Evolutionary conservation across 331 rosid species (phyloP).

Genomic region (Dryas integrifolia): DNA sequence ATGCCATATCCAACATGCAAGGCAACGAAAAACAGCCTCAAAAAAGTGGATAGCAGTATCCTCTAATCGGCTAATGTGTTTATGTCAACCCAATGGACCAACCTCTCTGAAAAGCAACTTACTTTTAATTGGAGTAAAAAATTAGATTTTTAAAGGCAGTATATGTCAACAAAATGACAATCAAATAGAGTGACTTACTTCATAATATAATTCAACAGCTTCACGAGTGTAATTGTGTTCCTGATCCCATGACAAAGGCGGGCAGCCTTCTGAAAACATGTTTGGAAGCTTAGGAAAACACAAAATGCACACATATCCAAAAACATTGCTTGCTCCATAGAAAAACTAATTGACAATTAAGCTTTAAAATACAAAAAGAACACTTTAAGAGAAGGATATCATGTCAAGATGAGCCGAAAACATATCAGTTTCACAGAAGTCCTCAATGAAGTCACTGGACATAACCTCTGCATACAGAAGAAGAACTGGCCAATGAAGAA

Average conservation of each 20-base stretch:
- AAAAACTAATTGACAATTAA: slow-evolving; percentile 12
- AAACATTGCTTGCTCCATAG: slow-evolving; percentile 7
- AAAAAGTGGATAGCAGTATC: not conserved
- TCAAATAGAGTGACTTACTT: slow-evolving; percentile 42
- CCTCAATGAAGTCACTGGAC: slow-evolving; percentile 95
- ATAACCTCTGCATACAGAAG: slow-evolving; percentile 91
- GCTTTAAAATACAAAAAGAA: not conserved
- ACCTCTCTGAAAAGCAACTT: not conserved
- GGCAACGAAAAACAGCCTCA: not conserved
- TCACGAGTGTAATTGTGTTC: slow-evolving; percentile 64
- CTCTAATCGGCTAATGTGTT: not conserved
- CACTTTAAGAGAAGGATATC: slow-evolving; percentile 67
- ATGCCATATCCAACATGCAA: not conserved
- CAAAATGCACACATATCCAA: slow-evolving; percentile 4
- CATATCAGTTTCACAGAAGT: slow-evolving; percentile 92
- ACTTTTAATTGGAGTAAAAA: not conserved
- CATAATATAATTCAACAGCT: slow-evolving; percentile 69
- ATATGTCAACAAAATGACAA: slow-evolving; percentile 8
- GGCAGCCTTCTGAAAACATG: slow-evolving; percentile 71
- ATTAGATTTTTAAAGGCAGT: not conserved
- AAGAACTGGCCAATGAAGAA: slow-evolving; percentile 96
- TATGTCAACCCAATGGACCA: not conserved
- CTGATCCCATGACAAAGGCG: slow-evolving; percentile 74
- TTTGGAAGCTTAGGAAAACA: slow-evolving; percentile 63
- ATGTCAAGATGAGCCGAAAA: slow-evolving; percentile 78